Percentiles rank a stretch among this genome's conserved stretches.
These are phyloP conservation scores for Tremella fuciformis DNA, from an alignment of 768 basidiomycete species.

Conservation along the genomic window DNA sequence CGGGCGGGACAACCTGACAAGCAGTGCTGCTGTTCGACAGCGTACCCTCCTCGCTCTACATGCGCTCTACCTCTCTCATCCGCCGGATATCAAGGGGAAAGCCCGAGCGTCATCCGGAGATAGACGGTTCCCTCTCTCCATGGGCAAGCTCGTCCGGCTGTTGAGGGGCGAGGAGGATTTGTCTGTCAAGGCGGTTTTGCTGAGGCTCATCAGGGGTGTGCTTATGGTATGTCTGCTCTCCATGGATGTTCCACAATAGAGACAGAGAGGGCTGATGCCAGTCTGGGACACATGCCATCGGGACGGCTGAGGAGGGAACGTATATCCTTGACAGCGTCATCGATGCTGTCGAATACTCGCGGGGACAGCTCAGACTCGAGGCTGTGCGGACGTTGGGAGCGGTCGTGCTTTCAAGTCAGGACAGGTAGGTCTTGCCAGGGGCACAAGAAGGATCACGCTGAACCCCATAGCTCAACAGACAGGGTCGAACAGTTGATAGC, in stretches of 20 bases:
- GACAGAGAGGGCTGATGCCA: constrained; percentile 3
- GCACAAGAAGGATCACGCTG: neutral
- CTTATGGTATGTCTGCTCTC: constrained; percentile 22
- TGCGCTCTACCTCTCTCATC: constrained; percentile 16
- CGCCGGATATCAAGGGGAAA: neutral
- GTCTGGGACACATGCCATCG: constrained; percentile 17
- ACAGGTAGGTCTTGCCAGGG: neutral
- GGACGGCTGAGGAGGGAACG: constrained; percentile 19
- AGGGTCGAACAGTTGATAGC: neutral
- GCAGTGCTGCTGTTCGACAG: constrained; percentile 27
- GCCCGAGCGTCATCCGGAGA: neutral
- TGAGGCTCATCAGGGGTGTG: constrained; percentile 15
- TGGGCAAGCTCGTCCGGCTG: constrained; percentile 26
- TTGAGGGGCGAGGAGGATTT: constrained; percentile 12
- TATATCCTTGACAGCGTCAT: constrained; percentile 28
- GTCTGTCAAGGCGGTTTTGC: constrained; percentile 14
- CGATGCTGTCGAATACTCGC: constrained; percentile 2
- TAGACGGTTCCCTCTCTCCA: constrained; percentile 29
- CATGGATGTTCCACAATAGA: neutral
- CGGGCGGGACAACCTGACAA: neutral
- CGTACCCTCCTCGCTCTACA: constrained; percentile 25
- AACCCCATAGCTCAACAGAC: neutral
- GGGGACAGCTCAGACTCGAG: constrained; percentile 13
- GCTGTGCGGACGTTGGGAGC: constrained; percentile 6
- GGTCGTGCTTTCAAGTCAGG: neutral